Percentiles rank a stretch among this genome's conserved stretches.
Evolutionary conservation across 2,329 filamentous ascomycete genomes (phyloP).

Genomic region (Neonectria ditissima): DNA sequence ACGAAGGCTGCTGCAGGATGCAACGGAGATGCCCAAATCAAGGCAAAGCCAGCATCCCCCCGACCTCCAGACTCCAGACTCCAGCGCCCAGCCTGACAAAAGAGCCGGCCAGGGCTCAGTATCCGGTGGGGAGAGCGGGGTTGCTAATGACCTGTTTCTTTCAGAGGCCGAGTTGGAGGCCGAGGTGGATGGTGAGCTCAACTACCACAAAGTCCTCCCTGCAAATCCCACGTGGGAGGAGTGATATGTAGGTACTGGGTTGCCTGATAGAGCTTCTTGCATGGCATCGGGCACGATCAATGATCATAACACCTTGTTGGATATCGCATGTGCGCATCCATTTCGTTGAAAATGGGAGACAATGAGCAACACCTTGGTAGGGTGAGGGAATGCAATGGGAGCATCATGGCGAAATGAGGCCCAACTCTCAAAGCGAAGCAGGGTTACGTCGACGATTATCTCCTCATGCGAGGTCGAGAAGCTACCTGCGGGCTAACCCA

Average conservation of each 20-base stretch:
- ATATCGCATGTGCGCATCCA: constrained; percentile 5
- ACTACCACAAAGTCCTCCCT: constrained; percentile 12
- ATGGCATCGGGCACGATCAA: constrained; percentile 3
- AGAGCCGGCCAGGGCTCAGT: constrained; percentile 20
- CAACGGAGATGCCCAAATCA: constrained; percentile 29
- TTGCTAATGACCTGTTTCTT: constrained; percentile 28
- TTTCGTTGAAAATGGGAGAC: constrained; percentile 10
- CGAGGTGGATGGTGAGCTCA: constrained; percentile 20
- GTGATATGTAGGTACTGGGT: background rate
- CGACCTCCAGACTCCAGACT: constrained; percentile 8
- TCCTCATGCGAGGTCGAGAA: background rate
- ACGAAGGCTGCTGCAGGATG: constrained; percentile 21
- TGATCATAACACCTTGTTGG: constrained; percentile 9
- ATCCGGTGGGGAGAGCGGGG: constrained; percentile 28
- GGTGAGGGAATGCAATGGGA: constrained; percentile 2
- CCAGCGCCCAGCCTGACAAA: constrained; percentile 15
- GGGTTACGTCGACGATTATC: constrained; percentile 6
- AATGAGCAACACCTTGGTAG: constrained; percentile 4
- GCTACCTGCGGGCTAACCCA: background rate
- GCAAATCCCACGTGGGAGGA: constrained; percentile 13
- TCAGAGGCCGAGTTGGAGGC: constrained; percentile 22
- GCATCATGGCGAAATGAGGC: constrained; percentile 5
- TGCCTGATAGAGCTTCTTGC: constrained; percentile 6
- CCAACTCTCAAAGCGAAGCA: constrained; percentile 3
- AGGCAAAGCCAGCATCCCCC: constrained; percentile 20